phyloP scores from a whole-genome alignment of 2,329 filamentous ascomycete species.

The Microsporum canis region DNA sequence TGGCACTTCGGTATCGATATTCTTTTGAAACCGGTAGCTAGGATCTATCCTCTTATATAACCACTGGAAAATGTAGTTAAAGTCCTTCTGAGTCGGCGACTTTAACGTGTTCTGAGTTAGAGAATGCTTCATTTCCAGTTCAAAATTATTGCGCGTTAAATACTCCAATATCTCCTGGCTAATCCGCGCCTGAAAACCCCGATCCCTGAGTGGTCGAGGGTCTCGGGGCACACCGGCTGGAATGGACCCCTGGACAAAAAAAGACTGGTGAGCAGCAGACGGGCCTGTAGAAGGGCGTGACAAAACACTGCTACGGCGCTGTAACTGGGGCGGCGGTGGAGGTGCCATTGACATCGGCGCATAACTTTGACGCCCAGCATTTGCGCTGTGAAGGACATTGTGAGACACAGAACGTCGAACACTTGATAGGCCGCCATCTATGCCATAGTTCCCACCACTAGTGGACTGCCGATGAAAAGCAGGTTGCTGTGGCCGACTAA shows the following conservation, averaged over 20 bases:
- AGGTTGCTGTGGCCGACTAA: slow-evolving; percentile 72
- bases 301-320: slow-evolving; percentile 72
- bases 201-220: slow-evolving; percentile 73
- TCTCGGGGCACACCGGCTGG: slow-evolving; percentile 75
- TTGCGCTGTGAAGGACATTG: slow-evolving; percentile 47
- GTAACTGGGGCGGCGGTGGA: slow-evolving; percentile 41
- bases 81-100: slow-evolving; percentile 95
- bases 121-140: slow-evolving; percentile 92
- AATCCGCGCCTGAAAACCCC: slow-evolving; percentile 67
- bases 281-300: slow-evolving; percentile 58
- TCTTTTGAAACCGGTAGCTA: slow-evolving; percentile 83
- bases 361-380: slow-evolving; percentile 60
- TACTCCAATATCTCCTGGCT: slow-evolving; percentile 86
- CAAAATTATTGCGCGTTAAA: slow-evolving; percentile 85
- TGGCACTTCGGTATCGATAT: slow-evolving; percentile 89
- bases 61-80: slow-evolving; percentile 97
- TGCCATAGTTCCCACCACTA: slow-evolving; percentile 57
- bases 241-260: slow-evolving; percentile 79
- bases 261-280: slow-evolving; percentile 70
- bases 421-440: slow-evolving; percentile 69
- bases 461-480: slow-evolving; percentile 77
- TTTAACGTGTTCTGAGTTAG: slow-evolving; percentile 85
- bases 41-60: slow-evolving; percentile 93
- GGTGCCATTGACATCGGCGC: slow-evolving; percentile 47
- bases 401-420: slow-evolving; percentile 71